A percentile compares a stretch with the other conserved stretches of the same genome.
Conservation (phyloP, 257 asterid species). For the Scutellaria barbata region DNA sequence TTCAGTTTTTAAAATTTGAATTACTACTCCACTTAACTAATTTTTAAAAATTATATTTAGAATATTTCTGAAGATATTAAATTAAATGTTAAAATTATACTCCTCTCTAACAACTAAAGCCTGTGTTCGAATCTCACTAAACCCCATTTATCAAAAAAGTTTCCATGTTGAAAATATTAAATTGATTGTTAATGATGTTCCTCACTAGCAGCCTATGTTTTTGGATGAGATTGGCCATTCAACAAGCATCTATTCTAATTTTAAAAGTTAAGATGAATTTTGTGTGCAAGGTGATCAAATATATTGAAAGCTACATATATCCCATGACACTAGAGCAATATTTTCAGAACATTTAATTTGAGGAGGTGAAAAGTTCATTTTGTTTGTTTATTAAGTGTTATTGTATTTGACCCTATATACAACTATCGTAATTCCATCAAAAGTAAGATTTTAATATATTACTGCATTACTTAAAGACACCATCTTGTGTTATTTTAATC, state of each 20-base stretch:
- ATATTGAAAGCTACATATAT: neutral
- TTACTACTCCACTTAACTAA: neutral
- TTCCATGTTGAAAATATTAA: too few relatives aligned
- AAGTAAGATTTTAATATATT: conserved; percentile 1
- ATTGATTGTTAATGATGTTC: too few relatives aligned
- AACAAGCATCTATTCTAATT: neutral
- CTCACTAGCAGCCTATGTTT: too few relatives aligned
- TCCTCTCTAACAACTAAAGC: too few relatives aligned
- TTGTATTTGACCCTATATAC: neutral
- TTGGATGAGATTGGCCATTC: too few relatives aligned
- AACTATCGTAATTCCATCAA: conserved; percentile 6
- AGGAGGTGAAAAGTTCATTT: neutral
- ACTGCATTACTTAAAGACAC: conserved; percentile 6
- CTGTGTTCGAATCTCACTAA: too few relatives aligned
- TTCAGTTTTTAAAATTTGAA: conserved; percentile 12
- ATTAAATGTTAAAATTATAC: too few relatives aligned
- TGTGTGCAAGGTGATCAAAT: neutral
- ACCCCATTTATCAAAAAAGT: too few relatives aligned
- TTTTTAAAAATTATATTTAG: neutral
- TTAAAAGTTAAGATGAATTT: neutral
- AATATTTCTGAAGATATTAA: neutral
- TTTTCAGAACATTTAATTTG: neutral
- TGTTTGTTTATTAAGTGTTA: neutral
- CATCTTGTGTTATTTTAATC: conserved; percentile 33
- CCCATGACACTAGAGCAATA: neutral